Conservation (phyloP, 495 filamentous ascomycete species). For the Letharia columbiana region DNA sequence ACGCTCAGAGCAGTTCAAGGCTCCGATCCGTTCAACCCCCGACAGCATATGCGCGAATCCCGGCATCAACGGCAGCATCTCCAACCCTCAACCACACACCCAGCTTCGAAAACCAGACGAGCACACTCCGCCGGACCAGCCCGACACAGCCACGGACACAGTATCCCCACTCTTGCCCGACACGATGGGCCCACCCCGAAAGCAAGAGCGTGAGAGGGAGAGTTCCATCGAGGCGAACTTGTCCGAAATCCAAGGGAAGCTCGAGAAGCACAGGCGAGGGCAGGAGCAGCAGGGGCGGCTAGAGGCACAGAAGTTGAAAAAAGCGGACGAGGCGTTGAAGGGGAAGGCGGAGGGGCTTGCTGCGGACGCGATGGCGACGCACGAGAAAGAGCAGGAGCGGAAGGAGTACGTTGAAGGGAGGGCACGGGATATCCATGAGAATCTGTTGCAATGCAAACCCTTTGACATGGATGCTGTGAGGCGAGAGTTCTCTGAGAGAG, state of each 20-base stretch:
- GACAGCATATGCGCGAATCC: not conserved
- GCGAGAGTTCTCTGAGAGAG: not conserved
- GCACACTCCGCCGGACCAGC: not conserved
- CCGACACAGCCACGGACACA: not conserved
- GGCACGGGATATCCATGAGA: not conserved
- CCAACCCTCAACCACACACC: no score
- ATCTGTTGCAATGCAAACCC: not conserved
- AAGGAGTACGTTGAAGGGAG: not conserved
- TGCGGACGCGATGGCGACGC: not conserved
- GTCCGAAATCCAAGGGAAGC: not conserved
- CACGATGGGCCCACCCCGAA: not conserved
- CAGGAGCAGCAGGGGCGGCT: not conserved
- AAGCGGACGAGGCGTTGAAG: not conserved
- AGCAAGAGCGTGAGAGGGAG: not conserved
- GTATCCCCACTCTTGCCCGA: not conserved
- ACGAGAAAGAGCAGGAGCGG: not conserved
- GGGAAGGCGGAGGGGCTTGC: not conserved
- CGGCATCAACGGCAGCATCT: not conserved
- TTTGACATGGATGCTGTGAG: not conserved
- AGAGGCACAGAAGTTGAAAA: not conserved
- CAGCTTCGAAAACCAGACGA: not conserved
- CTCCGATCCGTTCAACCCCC: not conserved
- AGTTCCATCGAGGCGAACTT: not conserved
- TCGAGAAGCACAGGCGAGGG: not conserved
- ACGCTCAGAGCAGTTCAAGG: not conserved